These are phyloP conservation scores for Hibiscus syriacus DNA, from an alignment of 345 rosid genomes.

Conservation along the genomic window DNA sequence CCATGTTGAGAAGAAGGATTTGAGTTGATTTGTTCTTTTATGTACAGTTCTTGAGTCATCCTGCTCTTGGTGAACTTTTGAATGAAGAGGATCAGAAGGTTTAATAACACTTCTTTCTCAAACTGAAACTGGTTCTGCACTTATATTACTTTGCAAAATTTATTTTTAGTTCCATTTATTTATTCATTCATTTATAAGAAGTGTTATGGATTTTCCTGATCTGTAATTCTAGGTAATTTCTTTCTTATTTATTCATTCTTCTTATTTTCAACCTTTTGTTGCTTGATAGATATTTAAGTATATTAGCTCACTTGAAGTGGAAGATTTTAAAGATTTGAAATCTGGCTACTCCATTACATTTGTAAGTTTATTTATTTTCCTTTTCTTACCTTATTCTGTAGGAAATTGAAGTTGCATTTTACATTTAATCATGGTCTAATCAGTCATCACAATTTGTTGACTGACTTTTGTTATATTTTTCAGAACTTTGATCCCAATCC, in stretches of 20 bases:
- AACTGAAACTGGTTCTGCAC: neutral
- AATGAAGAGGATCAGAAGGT: too few relatives aligned
- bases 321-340: conserved; percentile 56
- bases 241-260: neutral
- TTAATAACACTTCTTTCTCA: too few relatives aligned
- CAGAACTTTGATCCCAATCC: conserved; percentile 79
- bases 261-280: neutral
- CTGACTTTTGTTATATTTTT: conserved; percentile 7
- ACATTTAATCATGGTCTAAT: neutral
- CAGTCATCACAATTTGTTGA: neutral
- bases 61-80: too few relatives aligned
- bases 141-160: neutral
- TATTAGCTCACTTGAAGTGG: conserved; percentile 37
- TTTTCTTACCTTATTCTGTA: neutral
- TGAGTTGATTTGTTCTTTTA: too few relatives aligned
- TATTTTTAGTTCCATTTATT: too few relatives aligned
- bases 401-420: neutral
- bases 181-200: too few relatives aligned
- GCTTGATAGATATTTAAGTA: conserved; percentile 59
- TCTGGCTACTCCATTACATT: conserved; percentile 85
- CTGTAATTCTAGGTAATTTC: neutral
- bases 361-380: conserved; percentile 40
- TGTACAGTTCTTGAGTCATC: too few relatives aligned
- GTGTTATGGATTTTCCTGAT: neutral
- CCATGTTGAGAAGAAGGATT: too few relatives aligned